phyloP scores from a whole-genome alignment of 805 yeast species.

The Hanseniaspora mollemarum region DNA sequence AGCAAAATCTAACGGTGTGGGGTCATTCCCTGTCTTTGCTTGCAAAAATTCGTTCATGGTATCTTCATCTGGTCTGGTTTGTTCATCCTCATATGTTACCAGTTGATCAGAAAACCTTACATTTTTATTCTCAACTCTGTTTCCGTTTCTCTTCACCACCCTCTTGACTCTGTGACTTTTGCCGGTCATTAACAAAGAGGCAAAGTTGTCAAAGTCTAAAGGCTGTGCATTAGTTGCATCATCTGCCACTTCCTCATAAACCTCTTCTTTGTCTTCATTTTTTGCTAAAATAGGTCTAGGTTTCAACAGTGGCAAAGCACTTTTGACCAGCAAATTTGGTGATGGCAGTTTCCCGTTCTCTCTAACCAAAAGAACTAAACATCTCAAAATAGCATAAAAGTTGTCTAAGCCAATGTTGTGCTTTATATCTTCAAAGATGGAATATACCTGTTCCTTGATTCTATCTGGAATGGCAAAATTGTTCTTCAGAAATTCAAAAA shows the following conservation, averaged over 20 bases:
- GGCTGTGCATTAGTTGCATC: constrained; percentile 28
- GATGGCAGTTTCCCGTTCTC: constrained; percentile 40
- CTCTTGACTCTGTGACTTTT: constrained; percentile 36
- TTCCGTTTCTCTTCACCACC: constrained; percentile 28
- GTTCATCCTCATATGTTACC: constrained; percentile 33
- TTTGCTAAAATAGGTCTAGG: constrained; percentile 69
- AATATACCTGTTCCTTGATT: constrained; percentile 40
- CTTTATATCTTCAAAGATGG: constrained; percentile 41
- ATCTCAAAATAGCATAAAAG: constrained; percentile 75
- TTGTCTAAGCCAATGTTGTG: constrained; percentile 71
- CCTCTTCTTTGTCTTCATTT: constrained; percentile 40
- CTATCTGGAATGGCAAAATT: constrained; percentile 57
- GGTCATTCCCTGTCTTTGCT: background rate
- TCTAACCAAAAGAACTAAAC: constrained; percentile 56
- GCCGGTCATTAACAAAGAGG: constrained; percentile 74
- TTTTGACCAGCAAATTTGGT: constrained; percentile 36
- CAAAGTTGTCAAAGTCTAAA: constrained; percentile 74
- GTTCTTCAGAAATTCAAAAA: constrained; percentile 56
- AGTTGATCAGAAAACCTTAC: constrained; percentile 67
- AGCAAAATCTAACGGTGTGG: constrained; percentile 41
- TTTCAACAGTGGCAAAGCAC: constrained; percentile 56
- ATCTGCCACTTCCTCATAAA: constrained; percentile 33
- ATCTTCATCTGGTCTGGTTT: constrained; percentile 23
- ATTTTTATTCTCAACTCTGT: constrained; percentile 40
- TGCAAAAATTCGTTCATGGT: constrained; percentile 12